These are phyloP conservation scores for Dryas octopetala DNA, from an alignment of 306 rosid genomes.

Conservation along the genomic window DNA sequence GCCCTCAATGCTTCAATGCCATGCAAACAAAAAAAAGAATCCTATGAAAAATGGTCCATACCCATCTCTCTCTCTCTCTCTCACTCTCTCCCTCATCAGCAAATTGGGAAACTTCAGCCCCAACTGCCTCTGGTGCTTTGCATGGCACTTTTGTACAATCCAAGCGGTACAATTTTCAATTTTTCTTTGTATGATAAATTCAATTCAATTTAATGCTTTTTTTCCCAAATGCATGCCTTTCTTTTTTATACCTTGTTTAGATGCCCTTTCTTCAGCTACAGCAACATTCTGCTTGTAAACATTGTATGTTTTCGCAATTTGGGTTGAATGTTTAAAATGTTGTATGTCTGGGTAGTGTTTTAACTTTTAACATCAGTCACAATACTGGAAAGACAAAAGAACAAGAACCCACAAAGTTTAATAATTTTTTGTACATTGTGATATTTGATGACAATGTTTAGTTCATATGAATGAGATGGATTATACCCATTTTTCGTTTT, in stretches of 20 bases:
- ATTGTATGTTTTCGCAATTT: neutral
- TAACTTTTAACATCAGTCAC: neutral
- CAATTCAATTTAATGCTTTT: neutral
- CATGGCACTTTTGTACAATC: constrained; percentile 11
- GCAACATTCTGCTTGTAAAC: neutral
- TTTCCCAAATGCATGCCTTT: neutral
- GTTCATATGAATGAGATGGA: neutral
- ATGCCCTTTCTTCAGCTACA: constrained; percentile 5
- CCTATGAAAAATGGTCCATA: too few relatives aligned
- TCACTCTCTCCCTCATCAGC: neutral
- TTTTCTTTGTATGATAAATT: neutral
- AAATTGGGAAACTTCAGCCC: neutral
- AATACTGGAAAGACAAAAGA: neutral
- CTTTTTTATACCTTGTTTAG: neutral
- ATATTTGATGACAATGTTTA: too few relatives aligned
- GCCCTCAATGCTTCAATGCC: too few relatives aligned
- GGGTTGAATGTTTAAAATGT: neutral
- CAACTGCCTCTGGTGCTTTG: constrained; percentile 13
- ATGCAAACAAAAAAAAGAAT: too few relatives aligned
- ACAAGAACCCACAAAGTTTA: neutral
- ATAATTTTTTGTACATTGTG: neutral
- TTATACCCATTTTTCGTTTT: too few relatives aligned
- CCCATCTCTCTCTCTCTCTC: too few relatives aligned
- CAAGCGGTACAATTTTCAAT: neutral
- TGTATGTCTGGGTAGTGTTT: too few relatives aligned